Conservation (phyloP, 805 yeast genomes). For the Jamesozyma lodderae region DNA sequence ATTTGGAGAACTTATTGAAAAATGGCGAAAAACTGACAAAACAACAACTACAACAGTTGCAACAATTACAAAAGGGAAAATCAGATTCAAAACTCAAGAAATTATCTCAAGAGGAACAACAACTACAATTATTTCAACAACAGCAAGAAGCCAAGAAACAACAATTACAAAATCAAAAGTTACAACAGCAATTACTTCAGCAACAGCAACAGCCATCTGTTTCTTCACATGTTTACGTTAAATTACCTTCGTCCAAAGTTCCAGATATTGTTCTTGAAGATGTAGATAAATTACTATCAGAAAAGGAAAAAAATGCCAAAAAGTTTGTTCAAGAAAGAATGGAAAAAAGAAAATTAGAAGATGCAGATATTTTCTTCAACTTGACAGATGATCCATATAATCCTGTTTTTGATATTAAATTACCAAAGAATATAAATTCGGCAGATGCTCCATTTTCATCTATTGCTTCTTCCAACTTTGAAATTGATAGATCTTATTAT, state of each 20-base stretch:
- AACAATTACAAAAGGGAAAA: conserved; percentile 10
- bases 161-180: conserved; percentile 2
- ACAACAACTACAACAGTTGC: conserved; percentile 18
- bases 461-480: conserved; percentile 59
- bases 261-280: conserved; percentile 88
- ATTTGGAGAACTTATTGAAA: conserved; percentile 15
- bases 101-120: conserved; percentile 1
- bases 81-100: not conserved
- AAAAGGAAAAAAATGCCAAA: conserved; percentile 68
- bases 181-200: conserved; percentile 7
- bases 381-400: conserved; percentile 79
- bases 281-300: conserved; percentile 62
- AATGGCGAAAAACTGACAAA: conserved; percentile 19
- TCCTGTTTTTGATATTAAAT: conserved; percentile 66
- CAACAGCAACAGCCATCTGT: conserved; percentile 17
- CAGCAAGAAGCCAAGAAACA: conserved; percentile 10
- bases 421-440: conserved; percentile 45
- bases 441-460: conserved; percentile 74
- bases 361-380: conserved; percentile 70
- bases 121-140: conserved; percentile 12
- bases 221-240: conserved; percentile 65
- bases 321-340: conserved; percentile 81
- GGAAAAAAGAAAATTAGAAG: conserved; percentile 54
- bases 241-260: conserved; percentile 79
- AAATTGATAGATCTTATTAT: conserved; percentile 52